Evolutionary conservation across 2,329 filamentous ascomycete genomes (phyloP), one percentile per base, ranked within the genome.

Genomic region (Westerdykella ornata): DNA sequence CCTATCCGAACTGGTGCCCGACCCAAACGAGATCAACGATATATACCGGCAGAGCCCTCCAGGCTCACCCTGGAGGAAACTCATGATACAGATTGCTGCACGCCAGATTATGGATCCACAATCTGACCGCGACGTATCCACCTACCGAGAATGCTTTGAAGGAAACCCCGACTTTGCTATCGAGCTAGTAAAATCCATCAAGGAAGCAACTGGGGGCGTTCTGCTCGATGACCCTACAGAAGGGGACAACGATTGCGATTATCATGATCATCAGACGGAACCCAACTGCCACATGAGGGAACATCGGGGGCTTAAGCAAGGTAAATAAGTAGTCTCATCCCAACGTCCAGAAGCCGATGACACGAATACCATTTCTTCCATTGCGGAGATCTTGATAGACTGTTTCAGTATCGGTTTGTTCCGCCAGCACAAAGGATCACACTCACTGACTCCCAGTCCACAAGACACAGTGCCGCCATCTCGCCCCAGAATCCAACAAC

Each of bases 101-200:
- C 63, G 74, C 18, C 74, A 77, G 58, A 74, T 77, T 45, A 77
- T 77, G 74, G 74, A 76, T 48, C 73, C 74, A 0, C 72, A 69
- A 20, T 69, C 62, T 40, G 66, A 74, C 32, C 68, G 69, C 42
- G 68, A 75, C 52, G 69, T 72, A 3, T 66, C 70, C 18, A 67
- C 65, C 3, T 77, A 77, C 49, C 68, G 69, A 29, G 60, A 63
- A 31, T 76, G 73, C 50, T 75, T 77, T 53, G 64, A 69, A 20
- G 59, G 64, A 45, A 72, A 68, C 47, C 62, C 72, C 1, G 71
- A 74, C 43, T 77, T 77, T 41, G 73, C 73, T 9, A 59, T 77
- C 28, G 73, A 76, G 37, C 67, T 77, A 41, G 65, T 77, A 51
- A 74, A 72, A 44, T 71, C 72, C 4, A 76, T 77, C 49, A 68